Evolutionary conservation across 2,329 filamentous ascomycete species (phyloP), one percentile per base, ranked within the genome.

Genomic region (Calonectria multiphialidica): DNA sequence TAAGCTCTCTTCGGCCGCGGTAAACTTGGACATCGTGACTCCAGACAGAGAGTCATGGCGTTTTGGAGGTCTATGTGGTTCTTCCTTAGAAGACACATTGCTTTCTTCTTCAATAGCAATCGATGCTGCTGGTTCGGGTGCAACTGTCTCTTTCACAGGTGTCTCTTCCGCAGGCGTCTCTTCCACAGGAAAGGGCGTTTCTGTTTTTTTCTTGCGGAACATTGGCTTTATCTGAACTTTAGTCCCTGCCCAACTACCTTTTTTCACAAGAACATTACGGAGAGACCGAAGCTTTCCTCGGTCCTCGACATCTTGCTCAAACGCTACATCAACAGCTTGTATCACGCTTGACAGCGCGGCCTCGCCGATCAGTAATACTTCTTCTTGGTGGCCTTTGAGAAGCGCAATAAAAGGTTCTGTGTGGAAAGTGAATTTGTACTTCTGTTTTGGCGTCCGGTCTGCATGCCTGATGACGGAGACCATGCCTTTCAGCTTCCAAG

Each of bases 201-300:
- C 90, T 3, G 92, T 90, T 80, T 92, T 95, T 80, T 95, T 93
- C 86, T 96, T 98, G 64, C 96, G 92, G 84, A 99, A 99, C 95
- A 99, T 98, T 12, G 97, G 97, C 84, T 99, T 99, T 82, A 99
- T 98, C 84, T 99, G 97, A 2, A 99, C 95, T 83, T 99, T 99
- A 1, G 97, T 99, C 0, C 97, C 97, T 5, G 95, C 93, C 94
- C 96, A 98, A 23, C 92, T 92, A 2, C 96, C 95, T 83, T 99
- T 99, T 85, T 97, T 97, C 49, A 95, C 92, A 8, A 99, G 86
- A 7, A 97, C 96, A 74, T 96, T 96, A 71, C 94, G 93, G 62
- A 99, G 88, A 49, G 95, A 88, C 75, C 91, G 93, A n/a, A 99
- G 91, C 84, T 99, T 99, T 63, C 90, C 91, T 61, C 89, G 89